Percentiles rank a stretch among this genome's conserved stretches.
Evolutionary conservation across 2,329 filamentous ascomycete genomes (phyloP).

Genomic region (Apiospora arundinis): DNA sequence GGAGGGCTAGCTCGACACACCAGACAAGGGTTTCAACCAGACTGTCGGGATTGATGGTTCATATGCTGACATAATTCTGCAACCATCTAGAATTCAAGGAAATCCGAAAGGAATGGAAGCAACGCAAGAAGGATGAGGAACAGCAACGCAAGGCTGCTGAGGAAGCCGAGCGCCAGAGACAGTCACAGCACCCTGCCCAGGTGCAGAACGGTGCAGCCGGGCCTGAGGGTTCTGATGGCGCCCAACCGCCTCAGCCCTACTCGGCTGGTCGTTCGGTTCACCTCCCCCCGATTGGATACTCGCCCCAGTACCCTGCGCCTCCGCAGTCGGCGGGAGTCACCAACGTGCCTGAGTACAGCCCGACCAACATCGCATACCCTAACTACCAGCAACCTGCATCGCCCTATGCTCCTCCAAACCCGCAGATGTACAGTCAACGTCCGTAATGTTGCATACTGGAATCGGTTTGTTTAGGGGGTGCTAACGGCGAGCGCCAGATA

Average conservation of each 20-base stretch:
- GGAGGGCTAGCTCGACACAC: constrained; percentile 18
- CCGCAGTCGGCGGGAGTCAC: constrained; percentile 57
- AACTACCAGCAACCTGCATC: constrained; percentile 51
- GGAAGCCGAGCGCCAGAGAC: constrained; percentile 75
- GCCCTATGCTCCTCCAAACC: constrained; percentile 64
- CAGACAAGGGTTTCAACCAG: constrained; percentile 19
- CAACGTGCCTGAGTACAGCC: constrained; percentile 61
- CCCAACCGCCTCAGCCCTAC: constrained; percentile 63
- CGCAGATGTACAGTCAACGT: constrained; percentile 67
- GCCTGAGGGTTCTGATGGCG: constrained; percentile 56
- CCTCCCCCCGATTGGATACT: constrained; percentile 78
- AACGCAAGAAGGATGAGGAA: constrained; percentile 98
- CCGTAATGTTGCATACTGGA: constrained; percentile 36
- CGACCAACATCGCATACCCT: constrained; percentile 59
- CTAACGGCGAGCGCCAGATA: constrained; percentile 24
- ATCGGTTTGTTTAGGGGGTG: constrained; percentile 23
- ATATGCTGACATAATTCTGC: constrained; percentile 13
- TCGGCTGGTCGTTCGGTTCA: constrained; percentile 65
- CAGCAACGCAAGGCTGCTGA: constrained; percentile 88
- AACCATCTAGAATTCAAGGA: constrained; percentile 89
- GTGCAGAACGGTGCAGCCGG: constrained; percentile 57
- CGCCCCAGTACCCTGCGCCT: constrained; percentile 68
- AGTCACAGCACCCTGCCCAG: constrained; percentile 57
- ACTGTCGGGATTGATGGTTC: neutral
- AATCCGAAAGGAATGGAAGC: constrained; percentile 99